Evolutionary conservation across 73 alveolate genomes (phyloP), one percentile per base, ranked within the genome.

Genomic region (Blepharisma stoltei): DNA sequence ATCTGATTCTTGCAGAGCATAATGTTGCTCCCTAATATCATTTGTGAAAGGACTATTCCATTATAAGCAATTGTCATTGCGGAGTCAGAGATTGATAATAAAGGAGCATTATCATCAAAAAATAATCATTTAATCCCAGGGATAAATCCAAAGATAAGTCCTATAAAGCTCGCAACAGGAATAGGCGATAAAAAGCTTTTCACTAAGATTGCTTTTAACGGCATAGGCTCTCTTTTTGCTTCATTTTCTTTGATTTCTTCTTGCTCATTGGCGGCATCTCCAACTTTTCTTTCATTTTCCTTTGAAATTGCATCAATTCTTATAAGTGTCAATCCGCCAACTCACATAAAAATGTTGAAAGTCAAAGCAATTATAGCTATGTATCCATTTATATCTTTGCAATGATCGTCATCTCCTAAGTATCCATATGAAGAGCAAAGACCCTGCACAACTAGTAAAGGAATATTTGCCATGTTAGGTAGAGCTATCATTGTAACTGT

Each of bases 161-260:
- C 73, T 25, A 60, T 5, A 60, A 60, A n/a, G 5, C 73, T 14
- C 11, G 73, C 73, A 20, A 60, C 23, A 60, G 73, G 73, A 8
- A 14, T 47, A 38, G 73, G 73, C 11, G 23, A 25, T 20, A 60
- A 38, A 8, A 60, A 25, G 5, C 23, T 60, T 60, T 60, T 60
- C 11, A 60, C 38, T 18, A 25, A 2, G 23, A 20, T 60, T 25
- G n/a, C 23, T 9, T 38, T 14, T 0, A 60, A 25, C 11, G 73
- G 46, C 18, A 25, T 25, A 14, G 14, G 73, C 18, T 60, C 14
- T 18, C 18, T 38, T 18, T 9, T 60, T 20, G 45, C 18, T 8
- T 60, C 23, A 60, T 25, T 25, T 60, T 60, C 73, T 0, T 14
- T n/a, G 23, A 60, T 14, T 0, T 14, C 45, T 18, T 60, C 45